A percentile compares a stretch with the other conserved stretches of the same genome.
These are phyloP conservation scores for Suillus ampliporus DNA, from an alignment of 768 basidiomycete genomes.

Conservation along the genomic window DNA sequence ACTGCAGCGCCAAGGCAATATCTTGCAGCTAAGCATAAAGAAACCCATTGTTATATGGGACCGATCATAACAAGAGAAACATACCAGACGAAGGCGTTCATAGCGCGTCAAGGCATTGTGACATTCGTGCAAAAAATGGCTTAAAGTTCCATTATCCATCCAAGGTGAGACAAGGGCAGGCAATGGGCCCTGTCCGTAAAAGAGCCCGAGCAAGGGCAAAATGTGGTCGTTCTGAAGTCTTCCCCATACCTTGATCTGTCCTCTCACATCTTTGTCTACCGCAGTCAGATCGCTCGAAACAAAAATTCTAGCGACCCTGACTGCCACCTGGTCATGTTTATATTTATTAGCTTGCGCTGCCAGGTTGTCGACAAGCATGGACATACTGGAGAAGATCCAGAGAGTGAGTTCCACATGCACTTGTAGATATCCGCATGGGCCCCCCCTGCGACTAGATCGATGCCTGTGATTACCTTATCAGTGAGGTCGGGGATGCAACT, in stretches of 20 bases:
- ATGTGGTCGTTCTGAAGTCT: conserved; percentile 45
- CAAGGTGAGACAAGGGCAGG: conserved; percentile 48
- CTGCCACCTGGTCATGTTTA: conserved; percentile 10
- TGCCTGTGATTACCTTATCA: conserved; percentile 22
- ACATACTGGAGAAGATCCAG: conserved; percentile 2
- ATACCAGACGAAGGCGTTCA: conserved; percentile 44
- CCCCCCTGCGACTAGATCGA: conserved; percentile 44
- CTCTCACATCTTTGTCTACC: conserved; percentile 32
- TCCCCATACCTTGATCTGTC: conserved; percentile 46
- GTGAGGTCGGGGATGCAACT: conserved; percentile 3
- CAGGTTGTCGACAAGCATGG: neutral
- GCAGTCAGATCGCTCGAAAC: neutral
- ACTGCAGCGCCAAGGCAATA: conserved; percentile 45
- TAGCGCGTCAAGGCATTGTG: conserved; percentile 42
- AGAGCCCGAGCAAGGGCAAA: conserved; percentile 41
- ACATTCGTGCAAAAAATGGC: conserved; percentile 40
- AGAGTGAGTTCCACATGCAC: conserved; percentile 32
- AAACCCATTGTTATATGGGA: too few species aligned
- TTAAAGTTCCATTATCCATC: conserved; percentile 46
- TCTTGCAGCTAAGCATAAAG: conserved; percentile 45
- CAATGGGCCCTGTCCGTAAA: conserved; percentile 41
- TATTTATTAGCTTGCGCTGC: too few species aligned
- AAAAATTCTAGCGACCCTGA: neutral
- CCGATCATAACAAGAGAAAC: conserved; percentile 9
- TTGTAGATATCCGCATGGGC: conserved; percentile 51